Percentiles rank a stretch among this genome's conserved stretches.
phyloP scores from a whole-genome alignment of 75 land plant genomes.

The Isoetes taiwanensis region DNA sequence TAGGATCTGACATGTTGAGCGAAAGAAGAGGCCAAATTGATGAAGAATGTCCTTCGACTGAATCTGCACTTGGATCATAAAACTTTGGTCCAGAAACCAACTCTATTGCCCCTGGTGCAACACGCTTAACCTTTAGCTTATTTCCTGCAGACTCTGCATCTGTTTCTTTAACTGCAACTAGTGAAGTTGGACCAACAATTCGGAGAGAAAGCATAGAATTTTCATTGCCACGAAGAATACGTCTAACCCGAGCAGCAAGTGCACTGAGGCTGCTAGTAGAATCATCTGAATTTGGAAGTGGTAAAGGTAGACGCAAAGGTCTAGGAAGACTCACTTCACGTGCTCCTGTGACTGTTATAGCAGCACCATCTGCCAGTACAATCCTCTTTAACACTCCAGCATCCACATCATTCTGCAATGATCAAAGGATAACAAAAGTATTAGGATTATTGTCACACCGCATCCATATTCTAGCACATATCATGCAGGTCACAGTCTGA shows the following conservation, averaged over 20 bases:
- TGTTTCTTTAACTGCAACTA: slow-evolving; percentile 36
- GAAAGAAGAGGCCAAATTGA: slow-evolving; percentile 68
- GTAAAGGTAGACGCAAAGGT: slow-evolving; percentile 78
- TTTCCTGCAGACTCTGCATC: slow-evolving; percentile 16
- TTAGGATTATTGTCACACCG: too few relatives aligned
- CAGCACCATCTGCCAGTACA: slow-evolving; percentile 76
- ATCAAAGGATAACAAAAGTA: too few relatives aligned
- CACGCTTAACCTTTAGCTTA: slow-evolving; percentile 75
- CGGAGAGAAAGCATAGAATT: slow-evolving; percentile 71
- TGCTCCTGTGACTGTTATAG: slow-evolving; percentile 83
- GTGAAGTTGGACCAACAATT: slow-evolving; percentile 83
- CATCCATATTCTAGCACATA: too few relatives aligned
- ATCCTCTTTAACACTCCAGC: slow-evolving; percentile 86
- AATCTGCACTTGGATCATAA: neutral
- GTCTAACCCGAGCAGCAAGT: slow-evolving; percentile 53
- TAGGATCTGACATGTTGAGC: slow-evolving; percentile 51
- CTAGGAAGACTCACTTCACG: slow-evolving; percentile 74
- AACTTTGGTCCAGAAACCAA: slow-evolving; percentile 15
- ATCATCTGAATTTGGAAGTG: slow-evolving; percentile 23
- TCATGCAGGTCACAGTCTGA: too few relatives aligned
- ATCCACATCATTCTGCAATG: slow-evolving; percentile 98
- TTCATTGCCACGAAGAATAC: slow-evolving; percentile 30
- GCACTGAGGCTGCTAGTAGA: slow-evolving; percentile 55
- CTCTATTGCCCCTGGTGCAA: slow-evolving; percentile 90
- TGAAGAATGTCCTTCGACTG: neutral